Conservation (phyloP, 176 grass and related monocot species). For the Oropetium thomaeum region DNA sequence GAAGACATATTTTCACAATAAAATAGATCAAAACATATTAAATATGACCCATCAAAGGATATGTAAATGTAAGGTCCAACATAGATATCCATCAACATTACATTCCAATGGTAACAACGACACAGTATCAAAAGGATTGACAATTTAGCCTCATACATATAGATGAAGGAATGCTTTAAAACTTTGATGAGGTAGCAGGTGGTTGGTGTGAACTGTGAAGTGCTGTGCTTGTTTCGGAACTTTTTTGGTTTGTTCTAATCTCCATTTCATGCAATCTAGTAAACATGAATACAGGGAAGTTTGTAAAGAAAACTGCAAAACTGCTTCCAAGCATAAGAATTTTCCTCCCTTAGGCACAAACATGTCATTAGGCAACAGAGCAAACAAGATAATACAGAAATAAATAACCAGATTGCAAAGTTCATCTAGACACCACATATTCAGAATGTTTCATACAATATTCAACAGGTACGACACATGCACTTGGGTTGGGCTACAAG, state of each 20-base stretch:
- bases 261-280: not conserved
- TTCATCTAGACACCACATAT: not conserved
- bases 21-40: slow-evolving; percentile 13
- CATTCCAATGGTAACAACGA: not conserved
- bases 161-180: not conserved
- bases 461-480: not conserved
- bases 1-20: not conserved
- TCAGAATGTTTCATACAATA: not conserved
- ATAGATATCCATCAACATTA: not conserved
- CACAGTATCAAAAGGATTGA: not conserved
- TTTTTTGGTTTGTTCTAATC: not conserved
- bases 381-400: slow-evolving; percentile 2
- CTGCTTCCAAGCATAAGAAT: not conserved
- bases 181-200: not conserved
- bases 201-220: not conserved
- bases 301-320: not conserved
- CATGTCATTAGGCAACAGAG: not conserved
- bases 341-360: not conserved
- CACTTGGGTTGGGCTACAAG: not conserved
- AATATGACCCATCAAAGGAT: not conserved
- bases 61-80: not conserved
- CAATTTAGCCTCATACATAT: not conserved
- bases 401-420: not conserved
- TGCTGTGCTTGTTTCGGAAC: too few species aligned
- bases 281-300: not conserved